A percentile compares a stretch with the other conserved stretches of the same genome.
These are phyloP conservation scores for Avicennia marina DNA, from an alignment of 257 asterid genomes.

Conservation along the genomic window DNA sequence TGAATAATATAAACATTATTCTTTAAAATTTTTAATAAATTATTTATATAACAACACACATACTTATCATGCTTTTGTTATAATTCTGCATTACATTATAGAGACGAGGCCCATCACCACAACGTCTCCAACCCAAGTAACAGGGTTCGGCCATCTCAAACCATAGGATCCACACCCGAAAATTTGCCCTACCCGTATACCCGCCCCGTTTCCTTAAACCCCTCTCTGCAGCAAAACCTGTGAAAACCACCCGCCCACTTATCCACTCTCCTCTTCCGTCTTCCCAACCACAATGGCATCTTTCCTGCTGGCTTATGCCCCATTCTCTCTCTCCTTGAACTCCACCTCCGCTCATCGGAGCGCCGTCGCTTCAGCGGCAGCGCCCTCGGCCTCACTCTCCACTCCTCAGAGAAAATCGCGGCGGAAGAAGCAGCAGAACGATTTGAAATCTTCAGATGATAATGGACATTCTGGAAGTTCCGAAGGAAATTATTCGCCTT, in stretches of 20 bases:
- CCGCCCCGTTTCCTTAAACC: slow-evolving; percentile 36
- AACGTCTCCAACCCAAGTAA: too few species aligned
- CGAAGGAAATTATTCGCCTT: slow-evolving; percentile 40
- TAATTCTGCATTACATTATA: too few species aligned
- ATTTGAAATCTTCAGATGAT: slow-evolving; percentile 39
- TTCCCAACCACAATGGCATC: slow-evolving; percentile 39
- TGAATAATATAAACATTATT: too few species aligned
- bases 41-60: too few species aligned
- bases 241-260: slow-evolving; percentile 24
- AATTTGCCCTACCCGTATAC: too few species aligned
- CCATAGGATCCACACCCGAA: too few species aligned
- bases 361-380: slow-evolving; percentile 28
- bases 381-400: slow-evolving; percentile 34
- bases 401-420: slow-evolving; percentile 55
- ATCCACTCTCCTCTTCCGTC: slow-evolving; percentile 25
- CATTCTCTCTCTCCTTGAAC: slow-evolving; percentile 37
- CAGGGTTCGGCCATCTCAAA: too few species aligned
- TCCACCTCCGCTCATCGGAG: slow-evolving; percentile 34
- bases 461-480: slow-evolving; percentile 29
- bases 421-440: slow-evolving; percentile 52
- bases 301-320: slow-evolving; percentile 34
- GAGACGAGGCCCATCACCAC: too few species aligned
- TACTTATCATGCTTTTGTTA: too few species aligned
- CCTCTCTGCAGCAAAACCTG: slow-evolving; percentile 19
- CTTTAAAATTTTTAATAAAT: too few species aligned